Evolutionary conservation across 441 rosid genomes (phyloP), one percentile per base, ranked within the genome.

Genomic region (Pelargonium australe): DNA sequence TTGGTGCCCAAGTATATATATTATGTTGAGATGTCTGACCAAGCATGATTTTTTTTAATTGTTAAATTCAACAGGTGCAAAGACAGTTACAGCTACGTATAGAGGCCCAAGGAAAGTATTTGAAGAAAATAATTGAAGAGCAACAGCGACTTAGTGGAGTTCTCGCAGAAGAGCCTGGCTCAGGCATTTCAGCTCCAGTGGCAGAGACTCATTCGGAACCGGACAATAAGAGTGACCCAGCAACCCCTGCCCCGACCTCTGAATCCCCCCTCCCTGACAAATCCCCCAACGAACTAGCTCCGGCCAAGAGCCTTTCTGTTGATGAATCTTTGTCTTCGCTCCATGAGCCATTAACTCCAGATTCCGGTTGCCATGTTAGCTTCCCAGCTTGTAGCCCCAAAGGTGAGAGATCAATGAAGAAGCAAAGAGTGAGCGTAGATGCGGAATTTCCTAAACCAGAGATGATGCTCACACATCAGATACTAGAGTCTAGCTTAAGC

Each of bases 51-150:
- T 16, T 64, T 71, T 73, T 31, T 31, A 31, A n/a, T 57, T 75
- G 67, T 53, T 51, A 68, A 67, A 60, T 65, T 68, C 60, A 51
- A 70, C 83, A 94, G 99, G 99, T 94, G 73, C 99, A 94, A 84
- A 86, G 92, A 78, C 99, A 94, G 82, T 83, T 94, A 73, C 99
- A 94, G 71, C 78, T 94, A 75, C 91, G 99, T 67, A 94, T 94
- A 73, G 99, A 95, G 80, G 99, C 97, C 41, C 97, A 91, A 70
- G 97, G 97, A 41, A 89, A 91, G 85, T 95, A 91, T 81, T 80
- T 95, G 79, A 91, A 95, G 85, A 95, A 91, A 86, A 95, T 95
- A 76, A 95, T 95, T 55, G 97, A 95, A 84, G 99, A 95, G 87
- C 97, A 95, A 75, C 97, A 91, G 17, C 86, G 88, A 67, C 84